These are phyloP conservation scores for Pichia sorboxylosa DNA, from an alignment of 1,139 yeast genomes.

Conservation along the genomic window DNA sequence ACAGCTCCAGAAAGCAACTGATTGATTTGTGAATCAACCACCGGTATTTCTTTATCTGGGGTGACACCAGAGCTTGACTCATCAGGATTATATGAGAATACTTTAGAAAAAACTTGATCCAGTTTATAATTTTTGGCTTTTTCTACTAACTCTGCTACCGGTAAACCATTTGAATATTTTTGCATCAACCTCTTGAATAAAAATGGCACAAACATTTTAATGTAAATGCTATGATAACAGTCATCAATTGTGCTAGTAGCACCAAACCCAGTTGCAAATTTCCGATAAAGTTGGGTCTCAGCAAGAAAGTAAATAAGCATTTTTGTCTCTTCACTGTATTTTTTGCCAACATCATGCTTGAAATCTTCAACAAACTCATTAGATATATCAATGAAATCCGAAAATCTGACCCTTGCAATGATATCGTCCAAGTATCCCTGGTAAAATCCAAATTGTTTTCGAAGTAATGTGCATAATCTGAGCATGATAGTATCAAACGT, in stretches of 20 bases:
- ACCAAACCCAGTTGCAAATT: conserved; percentile 71
- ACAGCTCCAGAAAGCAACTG: too few species aligned
- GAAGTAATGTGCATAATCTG: conserved; percentile 39
- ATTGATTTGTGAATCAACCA: too few species aligned
- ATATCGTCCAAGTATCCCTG: conserved; percentile 43
- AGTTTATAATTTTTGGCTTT: too few species aligned
- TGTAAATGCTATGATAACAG: conserved; percentile 50
- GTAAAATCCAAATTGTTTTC: conserved; percentile 35
- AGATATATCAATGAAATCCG: conserved; percentile 34
- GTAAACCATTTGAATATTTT: too few species aligned
- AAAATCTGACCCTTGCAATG: conserved; percentile 35
- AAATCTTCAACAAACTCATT: conserved; percentile 25
- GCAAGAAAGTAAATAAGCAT: conserved; percentile 34
- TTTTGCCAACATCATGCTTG: conserved; percentile 9
- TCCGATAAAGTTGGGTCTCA: conserved; percentile 52
- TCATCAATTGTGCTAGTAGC: conserved; percentile 74
- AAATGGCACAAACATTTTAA: conserved; percentile 32
- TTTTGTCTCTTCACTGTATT: conserved; percentile 25
- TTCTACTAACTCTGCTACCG: too few species aligned
- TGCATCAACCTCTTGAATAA: conserved; percentile 7
- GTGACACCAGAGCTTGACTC: too few species aligned
- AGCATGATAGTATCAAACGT: conserved; percentile 53
- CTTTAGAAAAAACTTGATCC: too few species aligned
- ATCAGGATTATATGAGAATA: too few species aligned
- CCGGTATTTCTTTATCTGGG: too few species aligned